These are phyloP conservation scores for Tolypocladium tundrense DNA, from an alignment of 2,329 filamentous ascomycete species.

Conservation along the genomic window DNA sequence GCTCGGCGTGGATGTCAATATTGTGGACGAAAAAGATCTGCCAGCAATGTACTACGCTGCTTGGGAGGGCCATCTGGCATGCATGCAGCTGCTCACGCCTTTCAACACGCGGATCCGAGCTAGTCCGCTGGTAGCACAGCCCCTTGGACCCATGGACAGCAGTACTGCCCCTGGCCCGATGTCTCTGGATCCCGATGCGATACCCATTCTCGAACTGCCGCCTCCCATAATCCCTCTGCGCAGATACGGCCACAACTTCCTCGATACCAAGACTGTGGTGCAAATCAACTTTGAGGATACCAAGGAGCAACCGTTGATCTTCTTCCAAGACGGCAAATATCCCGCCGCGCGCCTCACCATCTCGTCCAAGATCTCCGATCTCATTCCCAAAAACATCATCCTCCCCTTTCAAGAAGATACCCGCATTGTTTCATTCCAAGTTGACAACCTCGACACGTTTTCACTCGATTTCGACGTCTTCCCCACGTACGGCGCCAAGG, in stretches of 20 bases:
- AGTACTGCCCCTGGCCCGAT: conserved; percentile 47
- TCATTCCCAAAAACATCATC: conserved; percentile 93
- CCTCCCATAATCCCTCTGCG: conserved; percentile 92
- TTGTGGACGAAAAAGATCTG: conserved; percentile 83
- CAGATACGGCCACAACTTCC: conserved; percentile 94
- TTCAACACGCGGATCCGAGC: conserved; percentile 34
- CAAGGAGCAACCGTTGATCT: conserved; percentile 70
- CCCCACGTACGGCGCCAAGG: conserved; percentile 92
- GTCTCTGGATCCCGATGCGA: conserved; percentile 72
- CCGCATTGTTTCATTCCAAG: conserved; percentile 86
- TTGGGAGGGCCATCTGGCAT: conserved; percentile 93
- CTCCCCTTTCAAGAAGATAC: conserved; percentile 95
- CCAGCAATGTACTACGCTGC: conserved; percentile 97
- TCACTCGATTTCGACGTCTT: conserved; percentile 96
- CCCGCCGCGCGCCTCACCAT: conserved; percentile 91
- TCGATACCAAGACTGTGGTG: conserved; percentile 94
- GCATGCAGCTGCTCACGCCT: conserved; percentile 77
- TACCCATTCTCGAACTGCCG: conserved; percentile 82
- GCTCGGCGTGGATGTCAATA: conserved; percentile 65
- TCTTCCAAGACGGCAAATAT: conserved; percentile 95
- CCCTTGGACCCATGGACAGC: conserved; percentile 32
- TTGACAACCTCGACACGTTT: conserved; percentile 87
- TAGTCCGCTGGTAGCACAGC: conserved; percentile 34
- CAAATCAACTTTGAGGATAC: conserved; percentile 80
- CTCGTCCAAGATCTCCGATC: conserved; percentile 88